phyloP scores from a whole-genome alignment of 164 flowering plant genomes.

The Magnolia sinica region DNA sequence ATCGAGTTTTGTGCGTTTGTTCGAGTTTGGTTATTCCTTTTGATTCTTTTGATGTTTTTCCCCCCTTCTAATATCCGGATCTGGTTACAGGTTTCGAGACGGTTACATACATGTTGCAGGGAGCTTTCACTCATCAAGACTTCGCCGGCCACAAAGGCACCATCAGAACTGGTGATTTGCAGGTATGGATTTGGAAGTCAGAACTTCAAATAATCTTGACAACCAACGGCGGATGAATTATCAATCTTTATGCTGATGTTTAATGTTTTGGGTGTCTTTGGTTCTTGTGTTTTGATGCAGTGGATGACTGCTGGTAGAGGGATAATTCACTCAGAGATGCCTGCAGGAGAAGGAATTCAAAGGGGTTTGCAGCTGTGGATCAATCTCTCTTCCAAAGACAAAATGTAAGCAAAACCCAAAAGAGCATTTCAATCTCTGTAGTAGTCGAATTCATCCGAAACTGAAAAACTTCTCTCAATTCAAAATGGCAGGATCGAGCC shows the following conservation, averaged over 20 bases:
- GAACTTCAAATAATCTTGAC: not conserved
- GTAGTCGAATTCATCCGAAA: not conserved
- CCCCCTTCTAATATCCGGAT: not conserved
- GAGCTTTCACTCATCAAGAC: conserved; percentile 84
- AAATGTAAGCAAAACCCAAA: conserved; percentile 52
- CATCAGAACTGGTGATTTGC: conserved; percentile 73
- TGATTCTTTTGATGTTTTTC: not conserved
- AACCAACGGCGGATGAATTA: not conserved
- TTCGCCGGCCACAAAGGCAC: conserved; percentile 86
- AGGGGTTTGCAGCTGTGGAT: conserved; percentile 85
- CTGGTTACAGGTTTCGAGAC: conserved; percentile 52
- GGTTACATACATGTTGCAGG: conserved; percentile 86
- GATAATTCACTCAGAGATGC: conserved; percentile 90
- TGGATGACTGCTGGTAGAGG: conserved; percentile 99
- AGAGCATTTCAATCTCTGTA: not conserved
- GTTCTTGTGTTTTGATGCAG: conserved; percentile 26
- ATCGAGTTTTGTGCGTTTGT: not conserved
- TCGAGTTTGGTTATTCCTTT: not conserved
- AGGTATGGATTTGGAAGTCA: conserved; percentile 36
- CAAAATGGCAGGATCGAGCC: conserved; percentile 67
- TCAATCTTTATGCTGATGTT: not conserved
- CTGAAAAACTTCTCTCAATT: not conserved
- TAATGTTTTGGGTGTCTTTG: not conserved
- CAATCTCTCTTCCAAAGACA: conserved; percentile 74
- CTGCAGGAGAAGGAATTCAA: conserved; percentile 65